Evolutionary conservation across 805 yeast species (phyloP).

Genomic region (Lipomyces yamadae): DNA sequence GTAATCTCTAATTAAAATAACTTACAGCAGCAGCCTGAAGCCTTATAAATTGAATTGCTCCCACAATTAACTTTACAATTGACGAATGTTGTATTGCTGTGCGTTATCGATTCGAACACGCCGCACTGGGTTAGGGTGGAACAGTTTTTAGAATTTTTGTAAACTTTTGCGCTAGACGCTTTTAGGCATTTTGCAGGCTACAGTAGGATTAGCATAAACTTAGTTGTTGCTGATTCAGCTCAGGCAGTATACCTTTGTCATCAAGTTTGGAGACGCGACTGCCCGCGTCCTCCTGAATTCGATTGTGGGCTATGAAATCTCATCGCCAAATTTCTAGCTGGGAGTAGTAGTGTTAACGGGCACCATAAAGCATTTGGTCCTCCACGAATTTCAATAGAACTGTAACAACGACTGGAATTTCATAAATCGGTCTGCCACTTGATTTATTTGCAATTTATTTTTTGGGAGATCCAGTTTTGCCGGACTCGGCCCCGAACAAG

Average conservation of each 20-base stretch:
- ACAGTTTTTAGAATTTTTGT: too few relatives aligned
- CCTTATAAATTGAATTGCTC: too few relatives aligned
- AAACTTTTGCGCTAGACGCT: neutral
- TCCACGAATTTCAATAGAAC: neutral
- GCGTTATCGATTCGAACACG: too few relatives aligned
- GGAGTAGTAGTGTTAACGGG: neutral
- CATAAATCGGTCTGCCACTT: neutral
- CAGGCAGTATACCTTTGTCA: conserved; percentile 4
- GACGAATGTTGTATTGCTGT: too few relatives aligned
- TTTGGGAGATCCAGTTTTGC: neutral
- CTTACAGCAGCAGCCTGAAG: too few relatives aligned
- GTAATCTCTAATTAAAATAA: too few relatives aligned
- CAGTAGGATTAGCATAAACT: neutral
- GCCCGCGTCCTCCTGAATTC: conserved; percentile 12
- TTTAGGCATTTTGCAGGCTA: neutral
- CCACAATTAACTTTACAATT: too few relatives aligned
- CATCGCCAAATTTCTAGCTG: neutral
- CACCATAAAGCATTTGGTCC: neutral
- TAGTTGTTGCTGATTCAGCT: neutral
- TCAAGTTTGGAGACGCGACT: conserved; percentile 21
- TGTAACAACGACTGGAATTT: neutral
- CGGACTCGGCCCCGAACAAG: neutral
- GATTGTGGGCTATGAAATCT: too few relatives aligned
- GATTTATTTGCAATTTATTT: neutral
- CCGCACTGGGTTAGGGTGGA: too few relatives aligned